These are phyloP conservation scores for Dryas octopetala DNA, from an alignment of 306 rosid species.

Conservation along the genomic window DNA sequence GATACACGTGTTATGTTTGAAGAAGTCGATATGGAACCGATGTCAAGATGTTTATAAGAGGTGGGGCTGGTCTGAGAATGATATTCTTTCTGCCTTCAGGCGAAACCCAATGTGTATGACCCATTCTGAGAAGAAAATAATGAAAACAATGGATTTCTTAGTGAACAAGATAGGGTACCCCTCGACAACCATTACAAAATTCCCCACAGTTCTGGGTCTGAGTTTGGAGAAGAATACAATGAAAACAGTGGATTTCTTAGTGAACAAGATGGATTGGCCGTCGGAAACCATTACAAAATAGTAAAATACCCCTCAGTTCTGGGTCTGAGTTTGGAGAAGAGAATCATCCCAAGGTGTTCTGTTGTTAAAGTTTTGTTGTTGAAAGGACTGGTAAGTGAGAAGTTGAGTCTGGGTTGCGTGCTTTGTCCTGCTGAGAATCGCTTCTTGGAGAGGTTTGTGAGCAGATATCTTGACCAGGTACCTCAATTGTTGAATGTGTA, in stretches of 20 bases:
- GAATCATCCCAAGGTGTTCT: slow-evolving; percentile 29
- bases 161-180: too few species aligned
- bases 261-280: slow-evolving; percentile 27
- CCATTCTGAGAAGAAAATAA: not conserved
- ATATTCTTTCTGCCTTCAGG: slow-evolving; percentile 17
- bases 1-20: not conserved
- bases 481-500: slow-evolving; percentile 31
- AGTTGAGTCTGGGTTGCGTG: not conserved
- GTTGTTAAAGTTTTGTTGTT: slow-evolving; percentile 22
- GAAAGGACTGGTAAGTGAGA: slow-evolving; percentile 25
- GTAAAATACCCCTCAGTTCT: not conserved
- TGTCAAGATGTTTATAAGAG: slow-evolving; percentile 19
- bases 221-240: slow-evolving; percentile 20
- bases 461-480: slow-evolving; percentile 16
- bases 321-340: slow-evolving; percentile 29
- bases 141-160: too few species aligned
- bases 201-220: too few species aligned
- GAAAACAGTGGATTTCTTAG: slow-evolving; percentile 25
- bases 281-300: not conserved
- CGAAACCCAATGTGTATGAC: slow-evolving; percentile 25
- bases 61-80: slow-evolving; percentile 37
- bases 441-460: slow-evolving; percentile 29
- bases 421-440: not conserved
- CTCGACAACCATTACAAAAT: too few species aligned
- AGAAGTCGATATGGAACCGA: slow-evolving; percentile 7